phyloP scores from a whole-genome alignment of 352 stramenopile species.

The Elongisporangium prolatum region DNA sequence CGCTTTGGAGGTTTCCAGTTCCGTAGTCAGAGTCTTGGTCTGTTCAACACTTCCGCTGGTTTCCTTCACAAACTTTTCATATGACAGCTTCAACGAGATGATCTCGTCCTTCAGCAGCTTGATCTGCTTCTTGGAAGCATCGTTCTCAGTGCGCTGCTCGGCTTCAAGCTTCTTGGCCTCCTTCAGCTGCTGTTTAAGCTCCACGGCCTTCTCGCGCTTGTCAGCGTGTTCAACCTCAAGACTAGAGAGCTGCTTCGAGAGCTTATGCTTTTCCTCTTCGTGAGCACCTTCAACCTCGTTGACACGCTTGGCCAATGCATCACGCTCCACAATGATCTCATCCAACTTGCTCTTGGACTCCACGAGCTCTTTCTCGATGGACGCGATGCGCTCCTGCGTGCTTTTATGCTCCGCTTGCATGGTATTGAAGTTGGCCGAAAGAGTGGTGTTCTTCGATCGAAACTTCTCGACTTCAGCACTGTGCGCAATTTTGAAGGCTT shows the following conservation, averaged over 20 bases:
- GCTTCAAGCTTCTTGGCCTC: slow-evolving; percentile 2
- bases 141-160: slow-evolving; percentile 26
- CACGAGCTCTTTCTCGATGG: slow-evolving; percentile 27
- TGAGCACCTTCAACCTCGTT: slow-evolving; percentile 19
- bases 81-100: slow-evolving; percentile 32
- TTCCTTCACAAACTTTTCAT: slow-evolving; percentile 26
- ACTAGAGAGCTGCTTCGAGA: slow-evolving; percentile 21
- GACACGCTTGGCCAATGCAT: not conserved
- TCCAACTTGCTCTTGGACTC: slow-evolving; percentile 13
- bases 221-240: slow-evolving; percentile 17
- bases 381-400: slow-evolving; percentile 15
- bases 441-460: slow-evolving; percentile 10
- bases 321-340: not conserved
- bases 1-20: slow-evolving; percentile 27
- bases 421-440: slow-evolving; percentile 22
- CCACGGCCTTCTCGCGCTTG: slow-evolving; percentile 14
- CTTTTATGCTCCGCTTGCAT: slow-evolving; percentile 11
- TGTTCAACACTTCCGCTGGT: slow-evolving; percentile 21
- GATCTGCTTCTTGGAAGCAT: slow-evolving; percentile 25
- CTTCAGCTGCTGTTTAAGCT: slow-evolving; percentile 18
- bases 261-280: slow-evolving; percentile 24
- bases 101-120: slow-evolving; percentile 50
- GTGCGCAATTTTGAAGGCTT: slow-evolving; percentile 1
- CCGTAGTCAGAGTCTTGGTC: slow-evolving; percentile 26
- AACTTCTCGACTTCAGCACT: slow-evolving; percentile 6